Percentiles rank a stretch among this genome's conserved stretches.
phyloP scores from a whole-genome alignment of 2,329 filamentous ascomycete genomes.

The Ascochyta fabae region DNA sequence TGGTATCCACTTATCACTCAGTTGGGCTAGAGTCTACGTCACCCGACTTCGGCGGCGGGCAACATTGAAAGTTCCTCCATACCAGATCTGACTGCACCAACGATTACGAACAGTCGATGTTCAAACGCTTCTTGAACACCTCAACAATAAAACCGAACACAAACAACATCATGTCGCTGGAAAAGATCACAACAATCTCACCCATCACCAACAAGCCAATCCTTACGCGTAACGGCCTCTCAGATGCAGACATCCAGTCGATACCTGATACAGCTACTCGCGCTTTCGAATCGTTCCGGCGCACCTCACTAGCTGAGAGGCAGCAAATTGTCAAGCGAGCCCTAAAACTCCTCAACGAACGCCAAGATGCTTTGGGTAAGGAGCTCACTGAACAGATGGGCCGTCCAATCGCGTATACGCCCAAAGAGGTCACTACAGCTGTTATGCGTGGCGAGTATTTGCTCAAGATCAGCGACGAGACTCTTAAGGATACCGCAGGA shows the following conservation, averaged over 20 bases:
- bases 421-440: conserved; percentile 83
- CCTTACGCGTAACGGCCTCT: conserved; percentile 77
- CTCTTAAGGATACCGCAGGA: conserved; percentile 79
- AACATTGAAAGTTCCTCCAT: conserved; percentile 13
- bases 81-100: not conserved
- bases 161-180: conserved; percentile 56
- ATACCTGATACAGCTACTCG: conserved; percentile 75
- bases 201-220: conserved; percentile 87
- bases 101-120: conserved; percentile 2
- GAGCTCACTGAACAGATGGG: conserved; percentile 97
- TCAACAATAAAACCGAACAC: conserved; percentile 9
- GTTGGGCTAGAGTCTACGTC: conserved; percentile 6
- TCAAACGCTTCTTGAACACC: conserved; percentile 25
- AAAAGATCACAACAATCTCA: conserved; percentile 79
- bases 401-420: conserved; percentile 84
- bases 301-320: conserved; percentile 75
- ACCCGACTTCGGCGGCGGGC: conserved; percentile 14
- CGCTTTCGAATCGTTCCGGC: conserved; percentile 78
- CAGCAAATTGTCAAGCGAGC: conserved; percentile 83
- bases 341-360: conserved; percentile 70
- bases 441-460: conserved; percentile 86
- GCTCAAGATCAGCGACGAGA: conserved; percentile 80
- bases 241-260: conserved; percentile 70
- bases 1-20: not conserved
- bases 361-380: conserved; percentile 79